phyloP scores from a whole-genome alignment of 2,329 filamentous ascomycete species.

The Trichoderma brevicompactum region DNA sequence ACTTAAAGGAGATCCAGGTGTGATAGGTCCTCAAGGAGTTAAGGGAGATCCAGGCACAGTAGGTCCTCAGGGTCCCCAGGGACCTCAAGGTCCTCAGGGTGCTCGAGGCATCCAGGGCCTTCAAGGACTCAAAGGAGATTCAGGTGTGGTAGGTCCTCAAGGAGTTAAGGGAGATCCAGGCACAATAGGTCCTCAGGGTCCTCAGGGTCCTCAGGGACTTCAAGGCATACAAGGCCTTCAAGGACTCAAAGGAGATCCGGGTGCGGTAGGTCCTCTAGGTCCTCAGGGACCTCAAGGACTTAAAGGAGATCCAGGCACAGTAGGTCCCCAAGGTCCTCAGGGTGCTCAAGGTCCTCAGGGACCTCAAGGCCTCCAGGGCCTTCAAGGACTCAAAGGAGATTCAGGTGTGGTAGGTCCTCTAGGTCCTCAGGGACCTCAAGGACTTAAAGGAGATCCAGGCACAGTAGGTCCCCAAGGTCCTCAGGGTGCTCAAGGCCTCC shows the following conservation, averaged over 20 bases:
- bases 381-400: background rate
- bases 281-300: background rate
- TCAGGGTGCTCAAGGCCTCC: background rate
- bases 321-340: background rate
- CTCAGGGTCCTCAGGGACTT: background rate
- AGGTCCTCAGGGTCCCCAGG: background rate
- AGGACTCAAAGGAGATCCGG: background rate
- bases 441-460: background rate
- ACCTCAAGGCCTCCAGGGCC: background rate
- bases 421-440: background rate
- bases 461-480: background rate
- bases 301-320: background rate
- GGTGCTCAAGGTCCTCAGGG: background rate
- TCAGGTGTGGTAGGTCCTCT: background rate
- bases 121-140: background rate
- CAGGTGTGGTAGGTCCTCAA: background rate
- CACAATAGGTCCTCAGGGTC: background rate
- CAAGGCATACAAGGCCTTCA: background rate
- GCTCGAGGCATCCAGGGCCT: background rate
- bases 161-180: background rate
- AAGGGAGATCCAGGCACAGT: background rate
- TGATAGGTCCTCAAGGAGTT: background rate
- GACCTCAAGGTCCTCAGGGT: background rate
- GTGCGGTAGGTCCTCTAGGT: background rate
- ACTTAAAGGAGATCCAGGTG: background rate